These are phyloP conservation scores for Colletotrichum sp. DNA, from an alignment of 2,329 filamentous ascomycete species.

Conservation along the genomic window DNA sequence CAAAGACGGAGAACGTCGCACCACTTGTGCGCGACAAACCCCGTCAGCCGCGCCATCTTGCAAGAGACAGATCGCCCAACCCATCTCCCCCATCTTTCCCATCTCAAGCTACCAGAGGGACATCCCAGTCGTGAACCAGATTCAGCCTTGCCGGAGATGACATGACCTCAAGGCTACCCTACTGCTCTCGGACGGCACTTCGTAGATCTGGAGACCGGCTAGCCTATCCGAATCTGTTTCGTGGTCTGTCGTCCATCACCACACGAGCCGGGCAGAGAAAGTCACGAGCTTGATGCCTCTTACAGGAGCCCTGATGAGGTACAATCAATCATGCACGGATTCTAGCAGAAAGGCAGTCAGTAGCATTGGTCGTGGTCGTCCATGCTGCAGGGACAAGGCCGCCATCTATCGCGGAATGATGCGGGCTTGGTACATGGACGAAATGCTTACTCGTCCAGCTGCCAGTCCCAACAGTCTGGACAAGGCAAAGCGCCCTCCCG, in stretches of 20 bases:
- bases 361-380: not conserved
- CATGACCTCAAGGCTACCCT: not conserved
- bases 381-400: not conserved
- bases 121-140: not conserved
- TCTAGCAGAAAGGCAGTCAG: not conserved
- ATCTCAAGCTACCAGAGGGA: not conserved
- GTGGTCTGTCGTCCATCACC: not conserved
- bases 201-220: not conserved
- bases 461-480: not conserved
- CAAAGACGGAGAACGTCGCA: constrained; percentile 5
- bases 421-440: not conserved
- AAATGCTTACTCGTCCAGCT: not conserved
- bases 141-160: constrained; percentile 14
- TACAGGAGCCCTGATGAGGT: not conserved
- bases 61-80: constrained; percentile 12
- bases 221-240: not conserved
- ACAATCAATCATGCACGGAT: not conserved
- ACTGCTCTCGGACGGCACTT: not conserved
- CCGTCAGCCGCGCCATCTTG: not conserved
- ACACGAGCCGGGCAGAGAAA: not conserved
- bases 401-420: not conserved
- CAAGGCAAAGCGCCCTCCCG: not conserved
- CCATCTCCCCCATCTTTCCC: not conserved
- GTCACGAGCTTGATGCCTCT: not conserved
- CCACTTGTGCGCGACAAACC: not conserved